A percentile compares a stretch with the other conserved stretches of the same genome.
phyloP scores from a whole-genome alignment of 148 eudicot genomes.

The Silene uniflora region DNA sequence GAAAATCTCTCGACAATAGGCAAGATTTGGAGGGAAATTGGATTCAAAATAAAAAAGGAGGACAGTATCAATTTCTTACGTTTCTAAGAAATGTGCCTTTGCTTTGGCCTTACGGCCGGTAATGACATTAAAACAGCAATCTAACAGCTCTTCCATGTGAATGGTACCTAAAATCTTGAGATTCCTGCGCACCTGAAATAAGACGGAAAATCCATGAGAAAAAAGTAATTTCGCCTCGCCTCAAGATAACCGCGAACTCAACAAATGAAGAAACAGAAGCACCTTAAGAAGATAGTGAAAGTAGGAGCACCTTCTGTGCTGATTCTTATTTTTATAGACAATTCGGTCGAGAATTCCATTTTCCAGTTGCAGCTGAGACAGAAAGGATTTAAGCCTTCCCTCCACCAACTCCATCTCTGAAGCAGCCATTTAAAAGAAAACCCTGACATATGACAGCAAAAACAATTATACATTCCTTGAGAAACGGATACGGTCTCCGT shows the following conservation, averaged over 20 bases:
- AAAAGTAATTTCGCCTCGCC: neutral
- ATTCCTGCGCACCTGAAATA: constrained; percentile 73
- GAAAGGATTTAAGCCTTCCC: constrained; percentile 60
- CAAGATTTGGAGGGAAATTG: no score
- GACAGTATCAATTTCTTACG: constrained; percentile 46
- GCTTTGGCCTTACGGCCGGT: constrained; percentile 64
- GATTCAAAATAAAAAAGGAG: no score
- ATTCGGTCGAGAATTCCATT: constrained; percentile 70
- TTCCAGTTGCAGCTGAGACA: constrained; percentile 64
- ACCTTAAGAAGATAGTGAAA: constrained; percentile 87
- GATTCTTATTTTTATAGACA: constrained; percentile 86
- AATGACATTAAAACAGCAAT: constrained; percentile 59
- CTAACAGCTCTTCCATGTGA: constrained; percentile 58
- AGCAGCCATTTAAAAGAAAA: no score
- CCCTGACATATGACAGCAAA: no score
- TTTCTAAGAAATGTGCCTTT: constrained; percentile 78
- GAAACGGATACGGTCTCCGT: no score
- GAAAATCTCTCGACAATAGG: no score
- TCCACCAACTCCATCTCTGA: constrained; percentile 42
- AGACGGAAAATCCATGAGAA: neutral
- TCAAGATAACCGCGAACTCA: neutral
- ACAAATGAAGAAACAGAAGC: neutral
- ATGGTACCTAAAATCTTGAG: constrained; percentile 64
- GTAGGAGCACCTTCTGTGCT: constrained; percentile 77
- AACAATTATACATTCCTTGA: no score